These are phyloP conservation scores for Yamadazyma akitaensis DNA, from an alignment of 805 yeast species.

Conservation along the genomic window DNA sequence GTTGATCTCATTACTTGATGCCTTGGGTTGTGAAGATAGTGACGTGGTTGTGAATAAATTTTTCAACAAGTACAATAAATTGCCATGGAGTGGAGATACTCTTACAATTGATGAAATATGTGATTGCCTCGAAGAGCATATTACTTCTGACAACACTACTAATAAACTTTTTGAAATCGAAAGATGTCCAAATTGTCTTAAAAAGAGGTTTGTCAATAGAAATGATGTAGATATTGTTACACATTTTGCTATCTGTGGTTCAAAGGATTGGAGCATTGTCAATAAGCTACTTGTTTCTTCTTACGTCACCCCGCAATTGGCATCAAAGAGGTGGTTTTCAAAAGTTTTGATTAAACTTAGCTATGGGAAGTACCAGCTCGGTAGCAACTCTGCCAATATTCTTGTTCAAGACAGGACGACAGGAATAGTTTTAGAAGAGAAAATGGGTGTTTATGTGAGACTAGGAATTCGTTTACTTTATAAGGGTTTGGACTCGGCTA, in stretches of 20 bases:
- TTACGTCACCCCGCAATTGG: constrained; percentile 76
- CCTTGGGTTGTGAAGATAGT: constrained; percentile 51
- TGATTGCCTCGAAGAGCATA: constrained; percentile 44
- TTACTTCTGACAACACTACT: constrained; percentile 18
- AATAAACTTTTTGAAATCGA: constrained; percentile 55
- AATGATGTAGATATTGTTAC: constrained; percentile 70
- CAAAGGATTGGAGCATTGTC: constrained; percentile 70
- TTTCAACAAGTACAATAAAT: constrained; percentile 43
- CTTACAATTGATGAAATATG: constrained; percentile 45
- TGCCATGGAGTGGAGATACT: constrained; percentile 53
- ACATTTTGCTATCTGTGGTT: constrained; percentile 84
- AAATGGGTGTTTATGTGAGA: constrained; percentile 84
- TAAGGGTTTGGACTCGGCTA: constrained; percentile 65
- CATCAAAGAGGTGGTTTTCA: constrained; percentile 86
- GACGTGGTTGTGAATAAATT: constrained; percentile 54
- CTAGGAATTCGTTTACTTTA: constrained; percentile 83
- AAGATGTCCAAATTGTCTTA: constrained; percentile 78
- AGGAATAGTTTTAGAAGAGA: constrained; percentile 88
- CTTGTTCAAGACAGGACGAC: constrained; percentile 88
- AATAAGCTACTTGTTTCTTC: constrained; percentile 60
- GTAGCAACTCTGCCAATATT: constrained; percentile 85
- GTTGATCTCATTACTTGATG: constrained; percentile 59
- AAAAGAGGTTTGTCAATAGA: constrained; percentile 50
- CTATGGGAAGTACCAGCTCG: constrained; percentile 77
- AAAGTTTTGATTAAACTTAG: constrained; percentile 79